A percentile compares a stretch with the other conserved stretches of the same genome.
Evolutionary conservation across 2,329 filamentous ascomycete species (phyloP).

Genomic region (Aspergillus floridensis): DNA sequence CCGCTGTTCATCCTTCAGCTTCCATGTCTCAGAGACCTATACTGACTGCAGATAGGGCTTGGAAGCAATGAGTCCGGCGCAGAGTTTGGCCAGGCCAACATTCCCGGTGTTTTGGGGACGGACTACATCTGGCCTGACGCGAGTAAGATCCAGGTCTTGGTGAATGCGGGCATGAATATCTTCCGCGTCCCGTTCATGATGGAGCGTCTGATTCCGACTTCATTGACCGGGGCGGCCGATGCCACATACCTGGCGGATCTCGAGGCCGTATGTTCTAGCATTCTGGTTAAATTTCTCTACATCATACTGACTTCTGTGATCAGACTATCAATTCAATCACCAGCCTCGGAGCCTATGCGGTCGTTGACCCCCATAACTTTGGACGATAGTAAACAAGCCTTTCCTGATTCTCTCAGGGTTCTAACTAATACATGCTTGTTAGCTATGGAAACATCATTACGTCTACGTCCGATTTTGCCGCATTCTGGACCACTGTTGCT

Average conservation of each 20-base stretch:
- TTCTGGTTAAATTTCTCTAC: background rate
- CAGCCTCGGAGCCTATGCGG: constrained; percentile 50
- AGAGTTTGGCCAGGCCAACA: constrained; percentile 61
- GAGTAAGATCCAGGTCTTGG: constrained; percentile 51
- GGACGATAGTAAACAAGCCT: constrained; percentile 37
- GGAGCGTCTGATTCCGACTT: constrained; percentile 52
- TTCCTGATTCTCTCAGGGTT: background rate
- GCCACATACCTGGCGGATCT: constrained; percentile 45
- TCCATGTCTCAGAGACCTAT: background rate
- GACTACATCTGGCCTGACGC: constrained; percentile 64
- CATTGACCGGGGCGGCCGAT: constrained; percentile 45
- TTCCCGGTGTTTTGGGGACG: constrained; percentile 56
- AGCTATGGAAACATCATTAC: constrained; percentile 24
- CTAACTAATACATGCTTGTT: background rate
- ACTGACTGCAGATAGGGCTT: constrained; percentile 31
- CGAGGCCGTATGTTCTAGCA: constrained; percentile 16
- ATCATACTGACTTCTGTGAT: background rate
- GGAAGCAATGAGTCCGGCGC: constrained; percentile 59
- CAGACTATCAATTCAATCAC: constrained; percentile 41
- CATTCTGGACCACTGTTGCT: constrained; percentile 59
- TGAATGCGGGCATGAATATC: constrained; percentile 54
- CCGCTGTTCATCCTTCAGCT: background rate
- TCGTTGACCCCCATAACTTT: constrained; percentile 63
- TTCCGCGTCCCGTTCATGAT: constrained; percentile 58
- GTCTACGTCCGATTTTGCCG: constrained; percentile 53